These are phyloP conservation scores for Salix viminalis DNA, from an alignment of 345 rosid species.

Conservation along the genomic window DNA sequence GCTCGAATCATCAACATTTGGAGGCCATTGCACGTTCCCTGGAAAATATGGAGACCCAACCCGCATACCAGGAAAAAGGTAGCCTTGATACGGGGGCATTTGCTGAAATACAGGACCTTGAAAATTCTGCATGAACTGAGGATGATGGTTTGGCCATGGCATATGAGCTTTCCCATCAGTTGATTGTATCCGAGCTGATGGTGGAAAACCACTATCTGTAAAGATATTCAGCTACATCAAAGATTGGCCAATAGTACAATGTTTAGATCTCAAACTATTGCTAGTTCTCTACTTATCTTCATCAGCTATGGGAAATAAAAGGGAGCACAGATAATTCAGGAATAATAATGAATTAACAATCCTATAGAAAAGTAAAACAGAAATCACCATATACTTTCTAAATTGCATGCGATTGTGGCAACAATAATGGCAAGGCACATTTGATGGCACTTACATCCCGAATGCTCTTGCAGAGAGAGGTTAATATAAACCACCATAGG, in stretches of 20 bases:
- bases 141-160: conserved; percentile 71
- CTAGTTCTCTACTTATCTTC: neutral
- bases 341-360: neutral
- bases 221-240: conserved; percentile 12
- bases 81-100: conserved; percentile 59
- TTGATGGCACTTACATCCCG: neutral
- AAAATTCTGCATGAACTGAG: conserved; percentile 76
- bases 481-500: neutral
- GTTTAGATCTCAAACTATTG: conserved; percentile 4
- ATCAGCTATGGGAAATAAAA: neutral
- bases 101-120: conserved; percentile 65
- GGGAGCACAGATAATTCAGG: neutral
- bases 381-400: neutral
- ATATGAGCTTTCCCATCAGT: conserved; percentile 48
- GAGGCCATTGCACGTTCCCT: conserved; percentile 75
- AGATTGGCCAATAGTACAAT: neutral
- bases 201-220: conserved; percentile 39
- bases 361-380: too few species aligned
- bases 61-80: conserved; percentile 71
- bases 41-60: conserved; percentile 68
- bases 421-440: neutral
- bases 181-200: conserved; percentile 21
- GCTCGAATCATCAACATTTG: conserved; percentile 50
- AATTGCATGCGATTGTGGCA: neutral
- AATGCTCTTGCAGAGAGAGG: neutral